Conservation (phyloP, 1,139 yeast genomes). For the Pichia sp. region DNA sequence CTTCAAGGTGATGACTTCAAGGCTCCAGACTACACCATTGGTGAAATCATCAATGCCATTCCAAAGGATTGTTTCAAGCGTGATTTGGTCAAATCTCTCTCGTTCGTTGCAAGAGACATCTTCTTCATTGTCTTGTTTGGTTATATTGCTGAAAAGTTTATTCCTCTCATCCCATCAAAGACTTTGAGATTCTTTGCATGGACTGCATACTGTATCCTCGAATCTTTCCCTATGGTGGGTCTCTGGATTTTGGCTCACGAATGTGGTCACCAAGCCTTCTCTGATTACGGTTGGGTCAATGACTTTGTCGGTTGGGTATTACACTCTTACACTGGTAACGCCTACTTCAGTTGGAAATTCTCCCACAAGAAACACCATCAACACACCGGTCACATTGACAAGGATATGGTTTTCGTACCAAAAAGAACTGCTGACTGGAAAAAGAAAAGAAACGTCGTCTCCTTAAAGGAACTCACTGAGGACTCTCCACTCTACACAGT, state of each 20-base stretch:
- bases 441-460: conserved; percentile 30
- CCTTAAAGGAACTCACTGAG: conserved; percentile 54
- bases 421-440: conserved; percentile 46
- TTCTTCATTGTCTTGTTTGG: conserved; percentile 43
- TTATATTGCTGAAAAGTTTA: conserved; percentile 45
- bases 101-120: conserved; percentile 62
- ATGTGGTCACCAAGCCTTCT: conserved; percentile 85
- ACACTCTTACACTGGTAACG: conserved; percentile 73
- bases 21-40: conserved; percentile 69
- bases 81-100: conserved; percentile 46
- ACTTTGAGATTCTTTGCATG: conserved; percentile 40
- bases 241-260: conserved; percentile 86
- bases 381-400: conserved; percentile 74
- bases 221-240: conserved; percentile 66
- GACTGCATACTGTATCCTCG: conserved; percentile 36
- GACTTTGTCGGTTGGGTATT: conserved; percentile 77
- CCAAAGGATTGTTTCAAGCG: conserved; percentile 75
- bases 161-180: conserved; percentile 42
- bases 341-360: conserved; percentile 82
- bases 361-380: conserved; percentile 83
- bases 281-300: conserved; percentile 61
- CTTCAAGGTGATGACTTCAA: conserved; percentile 58
- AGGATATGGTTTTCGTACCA: conserved; percentile 83
- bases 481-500: conserved; percentile 70
- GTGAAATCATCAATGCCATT: conserved; percentile 63